Percentiles rank a stretch among this genome's conserved stretches.
phyloP scores from a whole-genome alignment of 2,329 filamentous ascomycete genomes.

The Talaromyces sp. region DNA sequence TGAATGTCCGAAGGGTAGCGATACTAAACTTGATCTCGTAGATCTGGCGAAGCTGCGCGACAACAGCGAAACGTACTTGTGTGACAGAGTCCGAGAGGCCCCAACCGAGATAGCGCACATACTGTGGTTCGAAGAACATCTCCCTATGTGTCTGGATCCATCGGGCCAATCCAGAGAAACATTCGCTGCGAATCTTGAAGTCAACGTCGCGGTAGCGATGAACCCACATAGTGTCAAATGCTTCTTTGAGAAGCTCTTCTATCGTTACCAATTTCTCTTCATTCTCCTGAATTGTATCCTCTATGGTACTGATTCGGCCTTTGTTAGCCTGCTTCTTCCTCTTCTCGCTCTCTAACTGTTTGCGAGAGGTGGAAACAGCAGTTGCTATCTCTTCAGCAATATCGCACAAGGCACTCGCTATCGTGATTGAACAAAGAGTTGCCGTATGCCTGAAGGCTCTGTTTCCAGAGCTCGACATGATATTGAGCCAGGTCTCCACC shows the following conservation, averaged over 20 bases:
- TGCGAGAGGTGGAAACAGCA: constrained; percentile 70
- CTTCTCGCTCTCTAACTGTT: constrained; percentile 75
- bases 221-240: constrained; percentile 89
- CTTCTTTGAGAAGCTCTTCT: constrained; percentile 72
- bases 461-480: constrained; percentile 83
- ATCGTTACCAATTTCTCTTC: constrained; percentile 67
- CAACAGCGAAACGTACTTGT: constrained; percentile 74
- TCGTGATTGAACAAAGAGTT: constrained; percentile 76
- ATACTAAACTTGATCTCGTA: constrained; percentile 79
- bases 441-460: constrained; percentile 93
- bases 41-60: constrained; percentile 76
- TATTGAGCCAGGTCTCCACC: constrained; percentile 81
- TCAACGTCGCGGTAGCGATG: constrained; percentile 96
- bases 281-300: constrained; percentile 68
- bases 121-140: constrained; percentile 84
- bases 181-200: constrained; percentile 81
- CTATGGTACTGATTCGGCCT: constrained; percentile 68
- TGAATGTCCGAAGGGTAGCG: constrained; percentile 76
- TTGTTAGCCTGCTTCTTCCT: constrained; percentile 73
- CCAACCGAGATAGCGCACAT: constrained; percentile 93
- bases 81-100: constrained; percentile 78
- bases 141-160: constrained; percentile 87
- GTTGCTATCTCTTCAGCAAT: constrained; percentile 69
- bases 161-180: constrained; percentile 76
- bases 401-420: constrained; percentile 73